A percentile compares a stretch with the other conserved stretches of the same genome.
phyloP scores from a whole-genome alignment of 345 rosid genomes.

The Turritis glabra region DNA sequence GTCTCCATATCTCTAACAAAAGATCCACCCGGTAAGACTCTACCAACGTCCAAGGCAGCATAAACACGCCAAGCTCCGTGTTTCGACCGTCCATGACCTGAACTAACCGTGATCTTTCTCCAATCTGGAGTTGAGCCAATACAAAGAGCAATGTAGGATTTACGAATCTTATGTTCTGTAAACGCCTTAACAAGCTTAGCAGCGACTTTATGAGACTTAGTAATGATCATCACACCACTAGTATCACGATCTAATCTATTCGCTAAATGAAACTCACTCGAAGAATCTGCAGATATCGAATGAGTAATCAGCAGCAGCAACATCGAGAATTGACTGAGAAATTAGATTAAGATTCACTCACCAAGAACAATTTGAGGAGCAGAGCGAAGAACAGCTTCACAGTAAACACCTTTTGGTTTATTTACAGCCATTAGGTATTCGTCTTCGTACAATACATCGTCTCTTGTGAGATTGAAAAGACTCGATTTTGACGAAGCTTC shows the following conservation, averaged over 20 bases:
- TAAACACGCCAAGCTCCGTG: constrained; percentile 94
- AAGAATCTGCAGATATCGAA: constrained; percentile 3
- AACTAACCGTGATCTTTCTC: constrained; percentile 60
- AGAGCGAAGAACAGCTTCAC: constrained; percentile 66
- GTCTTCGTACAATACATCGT: constrained; percentile 67
- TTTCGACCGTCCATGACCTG: constrained; percentile 95
- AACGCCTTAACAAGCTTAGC: constrained; percentile 82
- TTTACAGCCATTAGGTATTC: constrained; percentile 78
- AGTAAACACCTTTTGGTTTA: constrained; percentile 82
- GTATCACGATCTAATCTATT: constrained; percentile 94
- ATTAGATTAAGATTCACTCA: constrained; percentile 14
- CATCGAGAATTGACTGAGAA: neutral
- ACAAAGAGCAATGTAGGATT: constrained; percentile 77
- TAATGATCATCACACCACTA: constrained; percentile 80
- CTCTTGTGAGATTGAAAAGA: constrained; percentile 52
- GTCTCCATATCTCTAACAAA: constrained; percentile 84
- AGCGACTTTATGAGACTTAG: constrained; percentile 86
- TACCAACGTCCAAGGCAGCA: constrained; percentile 72
- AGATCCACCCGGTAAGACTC: constrained; percentile 80
- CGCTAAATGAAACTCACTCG: constrained; percentile 73
- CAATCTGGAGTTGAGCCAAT: constrained; percentile 68
- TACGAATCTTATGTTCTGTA: constrained; percentile 66
- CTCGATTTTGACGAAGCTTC: constrained; percentile 79
- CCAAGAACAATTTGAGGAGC: constrained; percentile 43
- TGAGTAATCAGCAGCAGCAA: neutral